A percentile compares a stretch with the other conserved stretches of the same genome.
Conservation (phyloP, 139 green algal species). For the Closterium sp. region DNA sequence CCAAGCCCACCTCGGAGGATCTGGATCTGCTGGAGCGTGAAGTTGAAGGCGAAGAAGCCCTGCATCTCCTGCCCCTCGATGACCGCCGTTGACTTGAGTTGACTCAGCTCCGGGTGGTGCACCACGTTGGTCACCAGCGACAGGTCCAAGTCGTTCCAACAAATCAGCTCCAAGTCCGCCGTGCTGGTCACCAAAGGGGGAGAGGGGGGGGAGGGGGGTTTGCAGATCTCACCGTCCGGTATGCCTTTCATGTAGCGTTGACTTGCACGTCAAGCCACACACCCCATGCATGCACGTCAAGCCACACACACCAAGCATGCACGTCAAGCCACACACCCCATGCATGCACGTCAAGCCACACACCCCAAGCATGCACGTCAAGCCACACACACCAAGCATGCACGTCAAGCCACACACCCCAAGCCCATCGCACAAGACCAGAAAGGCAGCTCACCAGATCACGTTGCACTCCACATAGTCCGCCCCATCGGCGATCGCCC, state of each 20-base stretch:
- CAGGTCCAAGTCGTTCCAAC: conserved; percentile 68
- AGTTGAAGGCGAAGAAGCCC: conserved; percentile 61
- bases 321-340: too few relatives aligned
- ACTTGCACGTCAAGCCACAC: too few relatives aligned
- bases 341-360: too few relatives aligned
- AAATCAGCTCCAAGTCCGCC: conserved; percentile 60
- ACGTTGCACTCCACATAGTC: conserved; percentile 74
- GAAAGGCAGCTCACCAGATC: conserved; percentile 40
- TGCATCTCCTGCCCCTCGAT: conserved; percentile 57
- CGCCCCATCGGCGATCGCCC: conserved; percentile 51
- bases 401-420: too few relatives aligned
- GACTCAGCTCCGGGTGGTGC: conserved; percentile 52
- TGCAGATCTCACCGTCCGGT: too few relatives aligned
- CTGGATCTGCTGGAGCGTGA: conserved; percentile 62
- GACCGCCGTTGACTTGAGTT: conserved; percentile 26
- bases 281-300: too few relatives aligned
- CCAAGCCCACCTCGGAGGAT: conserved; percentile 48
- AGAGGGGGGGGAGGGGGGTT: too few relatives aligned
- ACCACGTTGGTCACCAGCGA: conserved; percentile 58
- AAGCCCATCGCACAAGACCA: too few relatives aligned
- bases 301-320: too few relatives aligned
- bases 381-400: too few relatives aligned
- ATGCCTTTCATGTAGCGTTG: too few relatives aligned
- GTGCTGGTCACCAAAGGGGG: conserved; percentile 23
- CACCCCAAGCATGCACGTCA: too few relatives aligned